These are phyloP conservation scores for Clonostachys rosea DNA, from an alignment of 2,329 filamentous ascomycete genomes.

Conservation along the genomic window DNA sequence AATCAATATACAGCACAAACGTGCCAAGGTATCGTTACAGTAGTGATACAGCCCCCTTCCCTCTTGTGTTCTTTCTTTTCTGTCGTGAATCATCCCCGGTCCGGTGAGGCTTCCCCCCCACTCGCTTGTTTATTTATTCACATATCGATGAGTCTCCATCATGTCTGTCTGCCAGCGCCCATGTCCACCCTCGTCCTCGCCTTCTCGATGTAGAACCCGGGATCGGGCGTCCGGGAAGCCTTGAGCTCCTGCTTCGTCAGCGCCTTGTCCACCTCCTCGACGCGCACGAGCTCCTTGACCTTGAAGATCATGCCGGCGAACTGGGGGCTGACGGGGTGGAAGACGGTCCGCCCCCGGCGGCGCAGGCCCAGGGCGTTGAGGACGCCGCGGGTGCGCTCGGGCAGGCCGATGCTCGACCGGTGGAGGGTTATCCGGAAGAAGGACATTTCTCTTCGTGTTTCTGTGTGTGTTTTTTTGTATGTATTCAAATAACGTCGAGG, in stretches of 20 bases:
- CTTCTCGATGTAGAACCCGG: constrained; percentile 77
- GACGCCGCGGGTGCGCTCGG: constrained; percentile 72
- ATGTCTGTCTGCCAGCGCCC: constrained; percentile 1
- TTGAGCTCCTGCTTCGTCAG: constrained; percentile 66
- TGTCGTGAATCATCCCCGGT: too few species aligned
- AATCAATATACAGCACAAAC: neutral
- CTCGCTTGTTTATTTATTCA: too few species aligned
- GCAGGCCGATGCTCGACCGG: constrained; percentile 85
- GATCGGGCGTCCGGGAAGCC: constrained; percentile 67
- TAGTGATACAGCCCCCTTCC: too few species aligned
- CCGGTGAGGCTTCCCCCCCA: too few species aligned
- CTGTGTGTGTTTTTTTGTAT: neutral
- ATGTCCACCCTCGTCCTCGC: constrained; percentile 18
- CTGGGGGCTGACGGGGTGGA: constrained; percentile 76
- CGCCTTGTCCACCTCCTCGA: constrained; percentile 67
- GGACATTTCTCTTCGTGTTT: constrained; percentile 45
- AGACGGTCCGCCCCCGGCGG: constrained; percentile 81
- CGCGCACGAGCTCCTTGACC: constrained; percentile 86
- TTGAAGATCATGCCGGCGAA: constrained; percentile 88
- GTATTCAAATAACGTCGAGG: too few species aligned
- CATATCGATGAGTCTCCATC: neutral
- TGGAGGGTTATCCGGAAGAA: constrained; percentile 91
- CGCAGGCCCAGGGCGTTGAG: constrained; percentile 81
- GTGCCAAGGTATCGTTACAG: too few species aligned
- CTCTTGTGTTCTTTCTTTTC: too few species aligned